These are phyloP conservation scores for Lasiosphaeriaceae sp. DNA, from an alignment of 495 filamentous ascomycete genomes.

Conservation along the genomic window DNA sequence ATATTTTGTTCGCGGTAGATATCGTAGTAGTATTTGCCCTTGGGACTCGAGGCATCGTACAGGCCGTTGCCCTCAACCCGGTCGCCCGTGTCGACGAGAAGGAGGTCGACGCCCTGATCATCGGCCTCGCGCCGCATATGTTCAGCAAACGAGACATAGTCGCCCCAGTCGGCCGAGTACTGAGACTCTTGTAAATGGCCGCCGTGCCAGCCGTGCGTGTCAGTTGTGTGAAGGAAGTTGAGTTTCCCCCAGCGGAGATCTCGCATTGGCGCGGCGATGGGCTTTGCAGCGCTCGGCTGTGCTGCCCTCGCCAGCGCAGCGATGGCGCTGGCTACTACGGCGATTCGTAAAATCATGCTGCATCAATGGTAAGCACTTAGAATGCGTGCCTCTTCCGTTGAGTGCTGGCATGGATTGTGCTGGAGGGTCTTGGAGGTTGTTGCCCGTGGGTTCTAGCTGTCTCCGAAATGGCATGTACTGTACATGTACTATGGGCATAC, in stretches of 20 bases:
- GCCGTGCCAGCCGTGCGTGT: slow-evolving; percentile 93
- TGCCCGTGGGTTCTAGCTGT: too few species aligned
- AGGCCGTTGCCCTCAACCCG: slow-evolving; percentile 92
- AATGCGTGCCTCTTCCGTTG: too few species aligned
- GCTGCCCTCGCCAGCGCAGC: slow-evolving; percentile 46
- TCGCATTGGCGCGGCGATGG: slow-evolving; percentile 78
- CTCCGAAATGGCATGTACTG: too few species aligned
- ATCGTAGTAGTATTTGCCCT: slow-evolving; percentile 80
- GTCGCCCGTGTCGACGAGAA: slow-evolving; percentile 92
- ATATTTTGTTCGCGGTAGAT: slow-evolving; percentile 79
- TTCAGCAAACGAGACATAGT: slow-evolving; percentile 89
- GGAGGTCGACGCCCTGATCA: slow-evolving; percentile 69
- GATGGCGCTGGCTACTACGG: slow-evolving; percentile 27
- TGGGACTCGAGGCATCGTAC: slow-evolving; percentile 87
- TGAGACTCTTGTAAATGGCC: slow-evolving; percentile 93
- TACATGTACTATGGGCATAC: too few species aligned
- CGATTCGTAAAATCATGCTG: background rate
- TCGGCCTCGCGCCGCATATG: slow-evolving; percentile 78
- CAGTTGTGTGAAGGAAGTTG: slow-evolving; percentile 92
- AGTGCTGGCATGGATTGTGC: too few species aligned
- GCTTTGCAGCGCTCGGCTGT: slow-evolving; percentile 76
- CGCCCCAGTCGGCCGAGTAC: slow-evolving; percentile 94
- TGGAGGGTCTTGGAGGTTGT: too few species aligned
- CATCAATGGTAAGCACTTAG: too few species aligned
- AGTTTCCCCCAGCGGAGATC: slow-evolving; percentile 84